Evolutionary conservation across 495 filamentous ascomycete species (phyloP).

Genomic region (Endocarpon pusillum): DNA sequence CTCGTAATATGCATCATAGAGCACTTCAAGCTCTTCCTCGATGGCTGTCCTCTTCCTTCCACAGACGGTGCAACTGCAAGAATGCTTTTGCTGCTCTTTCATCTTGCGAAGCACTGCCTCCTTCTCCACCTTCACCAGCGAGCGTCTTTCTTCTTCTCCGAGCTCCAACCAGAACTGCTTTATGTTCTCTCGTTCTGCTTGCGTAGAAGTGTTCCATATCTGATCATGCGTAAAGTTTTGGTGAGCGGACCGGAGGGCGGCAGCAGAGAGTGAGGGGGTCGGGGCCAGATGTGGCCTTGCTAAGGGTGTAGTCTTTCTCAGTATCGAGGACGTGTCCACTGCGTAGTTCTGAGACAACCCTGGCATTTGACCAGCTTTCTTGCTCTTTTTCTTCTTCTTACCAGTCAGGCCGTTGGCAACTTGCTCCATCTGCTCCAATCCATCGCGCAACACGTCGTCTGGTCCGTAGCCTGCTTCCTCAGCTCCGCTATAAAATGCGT

Average conservation of each 20-base stretch:
- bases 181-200: conserved; percentile 89
- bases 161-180: conserved; percentile 98
- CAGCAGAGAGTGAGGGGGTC: conserved; percentile 18
- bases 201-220: conserved; percentile 92
- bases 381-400: conserved; percentile 33
- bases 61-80: conserved; percentile 94
- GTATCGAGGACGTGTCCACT: conserved; percentile 26
- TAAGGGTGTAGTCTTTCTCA: conserved; percentile 23
- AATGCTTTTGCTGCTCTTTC: conserved; percentile 99
- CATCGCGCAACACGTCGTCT: conserved; percentile 5
- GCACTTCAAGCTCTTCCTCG: conserved; percentile 94
- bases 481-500: conserved; percentile 11
- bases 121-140: conserved; percentile 94
- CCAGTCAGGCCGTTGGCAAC: conserved; percentile 15
- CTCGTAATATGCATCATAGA: conserved; percentile 98
- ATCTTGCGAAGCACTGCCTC: conserved; percentile 96
- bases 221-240: conserved; percentile 47
- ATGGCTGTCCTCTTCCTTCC: conserved; percentile 93
- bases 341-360: conserved; percentile 16
- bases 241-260: conserved; percentile 14
- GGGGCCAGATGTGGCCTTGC: conserved; percentile 24
- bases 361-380: conserved; percentile 18
- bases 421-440: conserved; percentile 4
- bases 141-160: conserved; percentile 82
- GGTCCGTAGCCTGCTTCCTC: conserved; percentile 2